Base-by-base conservation (phyloP, 2,329 filamentous ascomycete species). In the Aschersonia sp. region DNA sequence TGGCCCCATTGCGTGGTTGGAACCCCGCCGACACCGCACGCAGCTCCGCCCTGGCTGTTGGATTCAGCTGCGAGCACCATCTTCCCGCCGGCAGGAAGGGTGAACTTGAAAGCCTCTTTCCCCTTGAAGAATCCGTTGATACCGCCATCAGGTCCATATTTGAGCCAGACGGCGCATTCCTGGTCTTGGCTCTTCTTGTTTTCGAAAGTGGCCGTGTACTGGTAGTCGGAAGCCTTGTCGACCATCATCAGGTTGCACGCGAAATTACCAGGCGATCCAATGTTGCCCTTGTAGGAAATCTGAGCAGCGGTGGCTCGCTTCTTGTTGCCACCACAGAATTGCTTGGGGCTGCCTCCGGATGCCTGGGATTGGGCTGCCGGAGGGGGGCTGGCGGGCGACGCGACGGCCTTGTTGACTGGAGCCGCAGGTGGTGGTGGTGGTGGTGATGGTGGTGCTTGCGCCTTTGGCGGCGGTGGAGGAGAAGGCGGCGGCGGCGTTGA, bases 231-330 rank as follows among this genome's bases (percentile, higher is more conserved):
- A 50, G 60, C 60, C 45, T 66, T 56, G 44, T 52, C 51, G 49
- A 76, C 58, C 32, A 64, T 51, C 68, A 71, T 69, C 45, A 74
- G 60, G 69, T 76, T 76, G 70, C 71, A 73, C 56, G 71, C 72
- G 58, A 66, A 75, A 50, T 61, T n/a, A 47, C 51, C 55, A 7
- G 49, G 2, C 45, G 56, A 55, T 49, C 73, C 73, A 11, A 59
- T 59, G 65, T 76, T 76, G 54, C 73, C 73, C 4, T 53, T 56
- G 60, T 70, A 70, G 48, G 62, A 60, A 52, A 76, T 72, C 52
- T 76, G 56, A 48, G 61, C 63, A 40, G 54, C 12, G 48, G 71
- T 70, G 53, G 73, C 65, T 53, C 72, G 67, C 68, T 76, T 73
- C 50, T 48, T 49, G 51, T 50, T 51, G 55, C 64, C 62, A 52